Base-by-base conservation (phyloP, 352 stramenopile species). In the Globisporangium splendens region DNA sequence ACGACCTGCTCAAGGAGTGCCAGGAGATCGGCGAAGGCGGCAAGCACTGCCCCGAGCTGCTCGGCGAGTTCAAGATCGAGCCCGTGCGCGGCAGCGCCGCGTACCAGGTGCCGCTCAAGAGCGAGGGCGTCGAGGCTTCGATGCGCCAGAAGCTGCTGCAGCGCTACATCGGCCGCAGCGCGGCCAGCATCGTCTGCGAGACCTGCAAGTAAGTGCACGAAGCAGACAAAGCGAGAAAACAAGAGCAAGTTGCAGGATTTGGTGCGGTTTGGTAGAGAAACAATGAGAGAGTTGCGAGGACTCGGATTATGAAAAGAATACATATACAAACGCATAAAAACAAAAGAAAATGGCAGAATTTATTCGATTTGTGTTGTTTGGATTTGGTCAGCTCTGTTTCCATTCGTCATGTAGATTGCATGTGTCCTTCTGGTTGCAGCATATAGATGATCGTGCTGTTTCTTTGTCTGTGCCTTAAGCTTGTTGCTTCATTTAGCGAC, bases 1-100 rank as follows among this genome's bases (percentile, higher is more conserved):
- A 97, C 68, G 97, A 99, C 63, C 77, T 99, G 35, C 75, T 99
- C 56, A 77, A 88, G 21, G 89, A 96, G 47, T 99, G 96, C 73
- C 93, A 97, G 67, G 92, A 97, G 54, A 98, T 99, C 56, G 97
- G 96, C 42, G 91, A 98, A 55, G 96, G 96, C 12, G 72, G 82
- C 28, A 89, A 96, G 59, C 85, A 93, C 59, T 96, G 87, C 50
- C 93, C 92, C 7, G 93, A 98, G 69, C 58, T 99, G 24, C 77
- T 98, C 8, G 96, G 96, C 22, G 86, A 98, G 54, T 87, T 95
- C 63, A 77, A 92, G 43, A 97, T 98, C 58, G 88, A 96, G 51
- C 90, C 90, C 20, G 96, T 98, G 60, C 86, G 80, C 17, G 90
- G 85, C 42, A 73, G 92, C 21, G 86, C 91, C 22, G 91, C 89